These are phyloP conservation scores for Kokia cookei DNA, from an alignment of 441 rosid species.

Conservation along the genomic window DNA sequence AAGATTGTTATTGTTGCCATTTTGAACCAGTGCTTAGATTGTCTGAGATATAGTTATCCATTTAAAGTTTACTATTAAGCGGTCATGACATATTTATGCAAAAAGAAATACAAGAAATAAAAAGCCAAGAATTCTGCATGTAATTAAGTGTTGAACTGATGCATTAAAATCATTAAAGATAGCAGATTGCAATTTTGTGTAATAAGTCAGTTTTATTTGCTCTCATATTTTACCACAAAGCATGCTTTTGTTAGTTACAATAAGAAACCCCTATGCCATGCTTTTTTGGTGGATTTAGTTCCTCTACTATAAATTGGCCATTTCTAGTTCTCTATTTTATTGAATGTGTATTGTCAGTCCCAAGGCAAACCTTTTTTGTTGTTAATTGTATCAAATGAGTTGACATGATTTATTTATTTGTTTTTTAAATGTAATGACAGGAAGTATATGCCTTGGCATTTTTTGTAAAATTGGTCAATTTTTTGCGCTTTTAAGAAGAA, in stretches of 20 bases:
- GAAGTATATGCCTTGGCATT: too few species aligned
- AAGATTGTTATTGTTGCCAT: not conserved
- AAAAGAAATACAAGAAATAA: not conserved
- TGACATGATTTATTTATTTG: too few species aligned
- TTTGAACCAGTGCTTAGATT: not conserved
- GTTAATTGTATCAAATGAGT: too few species aligned
- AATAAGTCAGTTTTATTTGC: not conserved
- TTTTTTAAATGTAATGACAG: too few species aligned
- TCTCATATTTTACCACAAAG: not conserved
- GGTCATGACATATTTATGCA: not conserved
- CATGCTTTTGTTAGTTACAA: not conserved
- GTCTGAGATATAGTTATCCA: not conserved
- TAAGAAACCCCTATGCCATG: not conserved
- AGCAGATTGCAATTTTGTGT: not conserved
- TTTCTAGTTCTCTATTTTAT: too few species aligned
- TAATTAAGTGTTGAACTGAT: not conserved
- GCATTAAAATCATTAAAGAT: not conserved
- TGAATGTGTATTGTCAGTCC: too few species aligned
- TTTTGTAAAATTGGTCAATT: too few species aligned
- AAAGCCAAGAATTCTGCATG: not conserved
- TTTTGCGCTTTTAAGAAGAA: too few species aligned
- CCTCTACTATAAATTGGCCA: too few species aligned
- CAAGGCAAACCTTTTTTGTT: too few species aligned
- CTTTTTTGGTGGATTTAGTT: too few species aligned
- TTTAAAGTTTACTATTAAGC: not conserved